These are phyloP conservation scores for Orychophragmus violaceus DNA, from an alignment of 345 rosid genomes.

Conservation along the genomic window DNA sequence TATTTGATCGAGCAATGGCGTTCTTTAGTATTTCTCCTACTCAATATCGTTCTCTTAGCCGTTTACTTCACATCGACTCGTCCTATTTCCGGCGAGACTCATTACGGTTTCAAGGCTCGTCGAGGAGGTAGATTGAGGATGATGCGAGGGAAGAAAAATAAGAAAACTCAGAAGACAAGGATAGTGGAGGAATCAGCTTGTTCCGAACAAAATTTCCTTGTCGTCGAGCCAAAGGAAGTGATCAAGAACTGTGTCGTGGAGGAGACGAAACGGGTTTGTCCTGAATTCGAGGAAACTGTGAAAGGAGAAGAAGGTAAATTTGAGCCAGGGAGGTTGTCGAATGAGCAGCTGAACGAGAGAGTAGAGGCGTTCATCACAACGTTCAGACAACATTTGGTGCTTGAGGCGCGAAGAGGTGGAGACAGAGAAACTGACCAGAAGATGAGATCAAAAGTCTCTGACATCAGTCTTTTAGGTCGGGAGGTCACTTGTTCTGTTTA, in stretches of 20 bases:
- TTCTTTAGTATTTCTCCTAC: conserved; percentile 54
- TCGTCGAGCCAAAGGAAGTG: conserved; percentile 15
- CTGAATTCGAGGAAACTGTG: neutral
- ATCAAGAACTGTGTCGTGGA: conserved; percentile 19
- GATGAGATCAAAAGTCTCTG: conserved; percentile 16
- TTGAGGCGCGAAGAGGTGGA: conserved; percentile 52
- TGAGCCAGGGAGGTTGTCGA: conserved; percentile 39
- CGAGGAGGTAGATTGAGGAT: conserved; percentile 4
- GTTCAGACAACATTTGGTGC: conserved; percentile 65
- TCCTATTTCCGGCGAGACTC: conserved; percentile 21
- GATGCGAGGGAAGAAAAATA: conserved; percentile 17
- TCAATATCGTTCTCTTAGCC: conserved; percentile 60
- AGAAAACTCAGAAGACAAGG: conserved; percentile 1
- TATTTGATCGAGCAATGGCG: conserved; percentile 63
- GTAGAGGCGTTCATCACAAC: conserved; percentile 75
- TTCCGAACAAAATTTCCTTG: too few relatives aligned
- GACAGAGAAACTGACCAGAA: conserved; percentile 17
- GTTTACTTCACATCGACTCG: conserved; percentile 54
- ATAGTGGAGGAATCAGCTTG: neutral
- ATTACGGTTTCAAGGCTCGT: conserved; percentile 7
- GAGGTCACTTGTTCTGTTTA: conserved; percentile 23
- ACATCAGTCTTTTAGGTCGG: conserved; percentile 11
- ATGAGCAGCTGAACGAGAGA: conserved; percentile 73
- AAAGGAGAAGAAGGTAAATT: conserved; percentile 1
- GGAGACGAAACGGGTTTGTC: conserved; percentile 9